Evolutionary conservation across 2,329 filamentous ascomycete genomes (phyloP).

Genomic region (Zalaria obscura): DNA sequence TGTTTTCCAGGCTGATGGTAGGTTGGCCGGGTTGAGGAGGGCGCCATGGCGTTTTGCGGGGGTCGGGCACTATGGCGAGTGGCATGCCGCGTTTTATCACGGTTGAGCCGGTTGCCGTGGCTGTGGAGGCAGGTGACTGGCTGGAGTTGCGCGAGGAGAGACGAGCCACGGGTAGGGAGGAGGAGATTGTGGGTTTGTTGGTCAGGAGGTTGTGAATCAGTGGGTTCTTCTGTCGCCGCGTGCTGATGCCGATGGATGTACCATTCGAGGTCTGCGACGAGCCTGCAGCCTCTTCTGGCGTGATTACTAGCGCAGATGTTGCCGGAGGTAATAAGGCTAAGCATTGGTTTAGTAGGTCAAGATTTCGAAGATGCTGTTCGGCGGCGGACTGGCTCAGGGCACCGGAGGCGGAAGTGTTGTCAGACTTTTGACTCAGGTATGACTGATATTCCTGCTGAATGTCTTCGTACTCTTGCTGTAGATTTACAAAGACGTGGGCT

Average conservation of each 20-base stretch:
- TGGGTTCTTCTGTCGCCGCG: conserved; percentile 58
- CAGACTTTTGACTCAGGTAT: not conserved
- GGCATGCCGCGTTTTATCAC: conserved; percentile 87
- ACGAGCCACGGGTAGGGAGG: conserved; percentile 66
- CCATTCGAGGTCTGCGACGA: conserved; percentile 22
- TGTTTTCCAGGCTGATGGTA: conserved; percentile 53
- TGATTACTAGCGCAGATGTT: conserved; percentile 80
- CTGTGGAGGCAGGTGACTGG: conserved; percentile 13
- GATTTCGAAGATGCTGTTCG: conserved; percentile 49
- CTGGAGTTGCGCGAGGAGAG: conserved; percentile 27
- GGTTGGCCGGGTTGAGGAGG: conserved; percentile 44
- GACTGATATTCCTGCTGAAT: conserved; percentile 41
- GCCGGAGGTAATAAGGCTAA: conserved; percentile 66
- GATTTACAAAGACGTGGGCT: conserved; percentile 77
- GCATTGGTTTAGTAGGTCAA: conserved; percentile 55
- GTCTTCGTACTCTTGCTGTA: conserved; percentile 72
- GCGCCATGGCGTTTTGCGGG: conserved; percentile 50
- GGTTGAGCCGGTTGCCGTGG: conserved; percentile 26
- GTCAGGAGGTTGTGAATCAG: conserved; percentile 92
- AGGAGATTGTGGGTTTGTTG: conserved; percentile 84
- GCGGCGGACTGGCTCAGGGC: conserved; percentile 12
- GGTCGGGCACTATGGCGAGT: conserved; percentile 67
- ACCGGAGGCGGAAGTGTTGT: not conserved
- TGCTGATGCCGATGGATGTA: conserved; percentile 30
- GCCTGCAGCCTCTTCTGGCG: conserved; percentile 66